A percentile compares a stretch with the other conserved stretches of the same genome.
Conservation (phyloP, 2,329 filamentous ascomycete genomes). For the Juglanconis oblonga region DNA sequence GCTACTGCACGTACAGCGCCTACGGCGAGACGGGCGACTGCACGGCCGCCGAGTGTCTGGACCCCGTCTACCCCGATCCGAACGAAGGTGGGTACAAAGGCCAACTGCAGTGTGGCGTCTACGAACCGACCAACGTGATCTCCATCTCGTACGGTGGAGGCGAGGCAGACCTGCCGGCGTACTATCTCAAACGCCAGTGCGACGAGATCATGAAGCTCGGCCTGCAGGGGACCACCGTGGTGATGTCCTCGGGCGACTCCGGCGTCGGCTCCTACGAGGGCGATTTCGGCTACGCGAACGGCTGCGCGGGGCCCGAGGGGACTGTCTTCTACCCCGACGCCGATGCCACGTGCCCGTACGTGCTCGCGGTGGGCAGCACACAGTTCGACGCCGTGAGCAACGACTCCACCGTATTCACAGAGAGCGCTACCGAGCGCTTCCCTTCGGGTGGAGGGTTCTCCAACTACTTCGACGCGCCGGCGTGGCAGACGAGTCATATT, state of each 20-base stretch:
- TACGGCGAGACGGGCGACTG: constrained; percentile 43
- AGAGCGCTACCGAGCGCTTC: constrained; percentile 24
- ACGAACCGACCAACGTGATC: constrained; percentile 49
- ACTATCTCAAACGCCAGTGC: constrained; percentile 44
- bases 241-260: constrained; percentile 40
- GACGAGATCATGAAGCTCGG: constrained; percentile 45
- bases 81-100: constrained; percentile 49
- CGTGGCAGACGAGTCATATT: constrained; percentile 28
- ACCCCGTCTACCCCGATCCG: constrained; percentile 46
- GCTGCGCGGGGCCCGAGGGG: constrained; percentile 33
- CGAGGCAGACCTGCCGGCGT: constrained; percentile 42
- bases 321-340: constrained; percentile 43
- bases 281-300: constrained; percentile 25
- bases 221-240: constrained; percentile 37
- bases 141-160: constrained; percentile 48
- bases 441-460: constrained; percentile 33
- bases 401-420: constrained; percentile 10
- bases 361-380: constrained; percentile 40
- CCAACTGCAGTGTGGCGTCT: constrained; percentile 29
- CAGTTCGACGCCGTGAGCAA: constrained; percentile 21
- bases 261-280: constrained; percentile 33
- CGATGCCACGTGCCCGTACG: constrained; percentile 45
- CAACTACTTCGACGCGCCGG: constrained; percentile 29
- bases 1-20: constrained; percentile 41
- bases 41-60: constrained; percentile 35